phyloP scores from a whole-genome alignment of 352 stramenopile species.

The Detonula confervacea region DNA sequence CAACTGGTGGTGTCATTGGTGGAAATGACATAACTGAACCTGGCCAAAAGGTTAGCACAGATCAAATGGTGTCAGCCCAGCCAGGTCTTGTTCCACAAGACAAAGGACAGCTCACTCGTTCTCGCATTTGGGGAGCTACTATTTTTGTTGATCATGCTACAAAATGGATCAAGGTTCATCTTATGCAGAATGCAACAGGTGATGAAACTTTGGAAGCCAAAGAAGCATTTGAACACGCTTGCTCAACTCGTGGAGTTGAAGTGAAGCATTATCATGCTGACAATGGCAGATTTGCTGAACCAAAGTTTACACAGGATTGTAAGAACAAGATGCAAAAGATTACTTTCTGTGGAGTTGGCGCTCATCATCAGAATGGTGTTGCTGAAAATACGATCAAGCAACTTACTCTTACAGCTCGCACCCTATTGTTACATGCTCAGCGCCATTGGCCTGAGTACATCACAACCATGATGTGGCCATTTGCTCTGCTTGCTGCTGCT shows the following conservation, averaged over 20 bases:
- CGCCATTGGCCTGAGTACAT: background rate
- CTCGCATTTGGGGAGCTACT: constrained; percentile 29
- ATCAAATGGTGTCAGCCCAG: constrained; percentile 50
- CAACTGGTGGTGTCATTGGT: background rate
- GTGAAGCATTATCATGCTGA: constrained; percentile 36
- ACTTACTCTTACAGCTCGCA: constrained; percentile 19
- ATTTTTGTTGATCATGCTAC: constrained; percentile 37
- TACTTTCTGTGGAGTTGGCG: constrained; percentile 56
- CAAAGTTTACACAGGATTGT: constrained; percentile 10
- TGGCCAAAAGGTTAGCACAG: constrained; percentile 38
- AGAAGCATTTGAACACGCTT: constrained; percentile 13
- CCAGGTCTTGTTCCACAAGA: constrained; percentile 53
- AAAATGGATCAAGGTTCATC: background rate
- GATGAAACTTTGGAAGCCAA: constrained; percentile 21
- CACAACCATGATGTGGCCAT: background rate
- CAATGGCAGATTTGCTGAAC: constrained; percentile 41
- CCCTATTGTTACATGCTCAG: constrained; percentile 22
- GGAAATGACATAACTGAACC: constrained; percentile 9
- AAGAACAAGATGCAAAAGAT: constrained; percentile 40
- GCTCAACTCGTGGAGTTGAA: background rate
- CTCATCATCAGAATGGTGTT: constrained; percentile 69
- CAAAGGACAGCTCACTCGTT: constrained; percentile 36
- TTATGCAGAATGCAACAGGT: constrained; percentile 21
- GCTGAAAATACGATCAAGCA: constrained; percentile 38
- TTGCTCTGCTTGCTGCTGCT: background rate